Evolutionary conservation across 2,329 filamentous ascomycete genomes (phyloP).

Genomic region (Fusarium zealandicum): DNA sequence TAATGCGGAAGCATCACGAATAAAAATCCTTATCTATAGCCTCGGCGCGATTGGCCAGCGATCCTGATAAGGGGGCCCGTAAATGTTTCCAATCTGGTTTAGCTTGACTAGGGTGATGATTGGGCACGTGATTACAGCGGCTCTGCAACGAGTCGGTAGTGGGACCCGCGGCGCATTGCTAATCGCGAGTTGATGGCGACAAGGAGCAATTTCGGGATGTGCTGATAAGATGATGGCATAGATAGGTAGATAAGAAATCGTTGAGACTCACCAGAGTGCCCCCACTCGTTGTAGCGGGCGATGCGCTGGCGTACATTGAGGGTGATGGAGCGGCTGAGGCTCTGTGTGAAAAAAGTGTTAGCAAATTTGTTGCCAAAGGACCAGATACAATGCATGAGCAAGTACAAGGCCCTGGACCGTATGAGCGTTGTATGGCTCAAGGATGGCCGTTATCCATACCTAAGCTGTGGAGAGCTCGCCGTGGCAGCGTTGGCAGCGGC

Average conservation of each 20-base stretch:
- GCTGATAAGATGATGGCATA: constrained; percentile 15
- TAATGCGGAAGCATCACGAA: constrained; percentile 39
- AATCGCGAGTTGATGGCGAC: neutral
- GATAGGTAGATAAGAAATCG: constrained; percentile 8
- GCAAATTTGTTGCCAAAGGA: constrained; percentile 17
- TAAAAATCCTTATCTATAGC: constrained; percentile 44
- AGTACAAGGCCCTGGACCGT: neutral
- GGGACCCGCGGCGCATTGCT: constrained; percentile 13
- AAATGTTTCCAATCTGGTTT: constrained; percentile 26
- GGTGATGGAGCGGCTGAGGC: constrained; percentile 32
- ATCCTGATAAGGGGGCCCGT: constrained; percentile 43
- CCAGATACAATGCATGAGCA: neutral
- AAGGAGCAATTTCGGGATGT: constrained; percentile 4
- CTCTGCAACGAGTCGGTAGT: neutral
- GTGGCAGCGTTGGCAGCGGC: constrained; percentile 51
- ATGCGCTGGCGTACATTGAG: constrained; percentile 43
- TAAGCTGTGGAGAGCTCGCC: constrained; percentile 53
- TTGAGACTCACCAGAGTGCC: constrained; percentile 50
- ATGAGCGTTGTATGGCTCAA: too few species aligned
- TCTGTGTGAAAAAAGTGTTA: constrained; percentile 30
- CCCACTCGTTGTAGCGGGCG: constrained; percentile 51
- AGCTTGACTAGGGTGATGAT: constrained; percentile 35
- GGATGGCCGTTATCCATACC: constrained; percentile 55
- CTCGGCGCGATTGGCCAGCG: constrained; percentile 45
- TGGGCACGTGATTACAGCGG: constrained; percentile 44